Percentiles rank a stretch among this genome's conserved stretches.
Evolutionary conservation across 371 early-diverging fungal species (phyloP).

Genomic region (Haplosporangium sp.): DNA sequence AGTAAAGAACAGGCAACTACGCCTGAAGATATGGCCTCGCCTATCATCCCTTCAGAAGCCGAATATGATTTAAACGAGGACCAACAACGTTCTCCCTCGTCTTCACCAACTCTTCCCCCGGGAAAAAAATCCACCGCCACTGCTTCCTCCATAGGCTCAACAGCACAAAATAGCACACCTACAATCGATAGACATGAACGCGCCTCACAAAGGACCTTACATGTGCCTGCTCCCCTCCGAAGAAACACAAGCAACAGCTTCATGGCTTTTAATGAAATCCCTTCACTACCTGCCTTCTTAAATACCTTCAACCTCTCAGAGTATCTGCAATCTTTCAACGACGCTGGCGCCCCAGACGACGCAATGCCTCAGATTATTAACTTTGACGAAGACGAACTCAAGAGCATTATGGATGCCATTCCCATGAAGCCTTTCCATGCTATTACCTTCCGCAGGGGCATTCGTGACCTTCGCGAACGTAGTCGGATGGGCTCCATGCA

Average conservation of each 20-base stretch:
- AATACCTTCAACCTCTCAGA: slow-evolving; percentile 58
- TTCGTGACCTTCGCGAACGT: slow-evolving; percentile 58
- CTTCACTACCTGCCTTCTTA: slow-evolving; percentile 56
- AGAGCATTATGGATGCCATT: slow-evolving; percentile 58
- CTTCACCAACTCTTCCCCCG: slow-evolving; percentile 23
- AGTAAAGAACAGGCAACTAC: slow-evolving; percentile 11
- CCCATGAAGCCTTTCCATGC: slow-evolving; percentile 68
- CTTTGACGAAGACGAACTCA: slow-evolving; percentile 64
- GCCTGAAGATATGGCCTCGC: slow-evolving; percentile 32
- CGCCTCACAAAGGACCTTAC: slow-evolving; percentile 18
- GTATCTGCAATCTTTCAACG: slow-evolving; percentile 60
- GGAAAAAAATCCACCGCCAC: neutral
- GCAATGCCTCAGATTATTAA: slow-evolving; percentile 60
- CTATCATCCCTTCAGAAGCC: slow-evolving; percentile 37
- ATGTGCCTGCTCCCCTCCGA: slow-evolving; percentile 38
- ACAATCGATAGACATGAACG: slow-evolving; percentile 6
- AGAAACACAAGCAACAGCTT: slow-evolving; percentile 49
- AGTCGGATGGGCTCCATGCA: slow-evolving; percentile 53
- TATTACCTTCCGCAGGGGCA: slow-evolving; percentile 58
- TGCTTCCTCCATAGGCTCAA: neutral
- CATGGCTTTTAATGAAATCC: slow-evolving; percentile 44
- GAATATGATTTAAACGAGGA: slow-evolving; percentile 43
- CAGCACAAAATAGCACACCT: slow-evolving; percentile 2
- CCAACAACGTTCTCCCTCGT: slow-evolving; percentile 31
- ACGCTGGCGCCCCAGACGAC: slow-evolving; percentile 65